Evolutionary conservation across 805 yeast species (phyloP).

Genomic region (Candida tibetensis): DNA sequence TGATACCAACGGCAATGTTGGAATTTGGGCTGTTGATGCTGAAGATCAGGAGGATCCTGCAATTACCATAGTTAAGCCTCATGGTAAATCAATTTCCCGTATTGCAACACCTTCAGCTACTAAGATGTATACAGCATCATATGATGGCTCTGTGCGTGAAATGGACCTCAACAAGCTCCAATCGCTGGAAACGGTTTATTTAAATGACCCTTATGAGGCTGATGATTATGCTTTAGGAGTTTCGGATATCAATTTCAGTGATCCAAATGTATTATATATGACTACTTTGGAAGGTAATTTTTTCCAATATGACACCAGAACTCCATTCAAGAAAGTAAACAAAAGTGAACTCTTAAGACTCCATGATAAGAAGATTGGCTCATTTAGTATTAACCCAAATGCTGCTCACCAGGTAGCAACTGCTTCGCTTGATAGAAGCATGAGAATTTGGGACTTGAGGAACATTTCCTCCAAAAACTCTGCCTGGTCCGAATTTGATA

Average conservation of each 20-base stretch:
- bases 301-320: constrained; percentile 68
- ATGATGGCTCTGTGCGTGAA: constrained; percentile 82
- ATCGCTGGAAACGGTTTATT: constrained; percentile 48
- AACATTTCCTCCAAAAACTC: constrained; percentile 39
- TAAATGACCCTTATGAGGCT: constrained; percentile 53
- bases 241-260: constrained; percentile 58
- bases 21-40: constrained; percentile 78
- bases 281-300: constrained; percentile 82
- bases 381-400: constrained; percentile 75
- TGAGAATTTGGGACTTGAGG: constrained; percentile 86
- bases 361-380: constrained; percentile 91
- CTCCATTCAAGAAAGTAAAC: constrained; percentile 27
- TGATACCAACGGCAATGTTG: constrained; percentile 82
- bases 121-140: constrained; percentile 67
- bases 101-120: constrained; percentile 55
- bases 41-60: constrained; percentile 43
- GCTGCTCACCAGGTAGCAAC: constrained; percentile 69
- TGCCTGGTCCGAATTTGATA: constrained; percentile 57
- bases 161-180: constrained; percentile 63
- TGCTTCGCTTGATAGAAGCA: constrained; percentile 81
- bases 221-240: constrained; percentile 49
- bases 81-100: constrained; percentile 69
- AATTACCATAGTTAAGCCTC: constrained; percentile 66
- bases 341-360: constrained; percentile 48
- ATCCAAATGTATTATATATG: constrained; percentile 59